phyloP scores from a whole-genome alignment of 495 filamentous ascomycete genomes.

The Thermothielavioides terrestris region DNA sequence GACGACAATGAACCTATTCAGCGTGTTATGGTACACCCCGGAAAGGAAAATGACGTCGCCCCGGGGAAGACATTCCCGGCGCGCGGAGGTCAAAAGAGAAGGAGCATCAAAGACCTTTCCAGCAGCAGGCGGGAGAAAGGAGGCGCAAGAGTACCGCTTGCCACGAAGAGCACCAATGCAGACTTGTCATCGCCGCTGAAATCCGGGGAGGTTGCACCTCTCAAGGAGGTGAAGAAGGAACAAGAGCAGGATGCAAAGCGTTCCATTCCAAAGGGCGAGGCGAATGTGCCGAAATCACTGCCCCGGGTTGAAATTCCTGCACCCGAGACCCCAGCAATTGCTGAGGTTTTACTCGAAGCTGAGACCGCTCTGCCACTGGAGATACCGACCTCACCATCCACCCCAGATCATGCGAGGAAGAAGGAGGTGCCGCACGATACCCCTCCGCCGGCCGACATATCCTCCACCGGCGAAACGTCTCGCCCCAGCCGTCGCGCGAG shows the following conservation, averaged over 20 bases:
- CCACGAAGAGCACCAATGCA: conserved; percentile 41
- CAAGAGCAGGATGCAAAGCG: conserved; percentile 12
- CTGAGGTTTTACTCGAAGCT: conserved; percentile 20
- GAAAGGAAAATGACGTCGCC: conserved; percentile 24
- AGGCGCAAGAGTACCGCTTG: conserved; percentile 30
- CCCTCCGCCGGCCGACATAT: conserved; percentile 49
- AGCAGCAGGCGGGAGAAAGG: conserved; percentile 21
- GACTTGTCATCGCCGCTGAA: conserved; percentile 37
- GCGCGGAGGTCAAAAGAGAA: conserved; percentile 13
- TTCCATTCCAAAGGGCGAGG: conserved; percentile 6
- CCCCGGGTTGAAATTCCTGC: conserved; percentile 21
- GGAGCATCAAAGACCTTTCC: conserved; percentile 30
- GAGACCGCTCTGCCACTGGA: conserved; percentile 23
- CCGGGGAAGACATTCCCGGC: conserved; percentile 8
- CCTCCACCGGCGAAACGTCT: conserved; percentile 39
- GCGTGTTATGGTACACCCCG: conserved; percentile 7
- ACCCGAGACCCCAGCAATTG: conserved; percentile 9
- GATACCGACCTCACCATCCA: conserved; percentile 25
- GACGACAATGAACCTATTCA: conserved; percentile 23
- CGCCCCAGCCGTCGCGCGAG: conserved; percentile 58
- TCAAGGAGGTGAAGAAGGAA: conserved; percentile 20
- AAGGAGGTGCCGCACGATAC: conserved; percentile 38
- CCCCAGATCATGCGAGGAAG: conserved; percentile 21
- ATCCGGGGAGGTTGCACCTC: conserved; percentile 13
- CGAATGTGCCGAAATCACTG: neutral